Evolutionary conservation across 768 basidiomycete genomes (phyloP).

Genomic region (Leccinum broughii): DNA sequence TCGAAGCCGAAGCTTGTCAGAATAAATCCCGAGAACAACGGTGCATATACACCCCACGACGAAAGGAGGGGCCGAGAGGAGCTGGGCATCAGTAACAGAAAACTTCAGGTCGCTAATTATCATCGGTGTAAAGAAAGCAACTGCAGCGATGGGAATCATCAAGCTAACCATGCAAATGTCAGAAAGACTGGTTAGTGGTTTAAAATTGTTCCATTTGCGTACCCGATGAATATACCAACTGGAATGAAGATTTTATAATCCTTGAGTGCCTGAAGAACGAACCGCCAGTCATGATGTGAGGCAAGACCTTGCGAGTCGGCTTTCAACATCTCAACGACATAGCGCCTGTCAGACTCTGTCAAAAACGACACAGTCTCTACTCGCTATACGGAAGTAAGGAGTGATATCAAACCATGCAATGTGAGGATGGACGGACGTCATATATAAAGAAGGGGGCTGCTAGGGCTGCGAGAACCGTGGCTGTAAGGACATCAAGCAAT

Average conservation of each 20-base stretch:
- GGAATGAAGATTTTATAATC: too few relatives aligned
- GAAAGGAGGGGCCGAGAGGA: slow-evolving; percentile 49
- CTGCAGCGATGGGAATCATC: slow-evolving; percentile 43
- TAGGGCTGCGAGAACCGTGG: too few relatives aligned
- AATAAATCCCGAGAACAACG: slow-evolving; percentile 38
- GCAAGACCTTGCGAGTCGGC: too few relatives aligned
- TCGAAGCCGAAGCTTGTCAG: slow-evolving; percentile 41
- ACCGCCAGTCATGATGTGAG: too few relatives aligned
- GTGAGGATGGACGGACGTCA: too few relatives aligned
- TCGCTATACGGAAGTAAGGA: too few relatives aligned
- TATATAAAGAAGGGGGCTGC: too few relatives aligned
- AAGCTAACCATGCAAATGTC: slow-evolving; percentile 28
- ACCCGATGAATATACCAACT: slow-evolving; percentile 1
- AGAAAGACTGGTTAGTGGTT: neutral
- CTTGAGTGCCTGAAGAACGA: too few relatives aligned
- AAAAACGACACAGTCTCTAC: too few relatives aligned
- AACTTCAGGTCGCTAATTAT: slow-evolving; percentile 50
- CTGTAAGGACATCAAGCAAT: too few relatives aligned
- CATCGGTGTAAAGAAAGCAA: slow-evolving; percentile 49
- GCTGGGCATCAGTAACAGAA: slow-evolving; percentile 48
- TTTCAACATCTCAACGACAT: too few relatives aligned
- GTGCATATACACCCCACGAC: slow-evolving; percentile 43
- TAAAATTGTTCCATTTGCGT: slow-evolving; percentile 1
- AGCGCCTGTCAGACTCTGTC: too few relatives aligned
- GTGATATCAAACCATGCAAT: neutral